Evolutionary conservation across 1,284 basidiomycete genomes (phyloP).

Genomic region (Boletellus dicymbophilus): DNA sequence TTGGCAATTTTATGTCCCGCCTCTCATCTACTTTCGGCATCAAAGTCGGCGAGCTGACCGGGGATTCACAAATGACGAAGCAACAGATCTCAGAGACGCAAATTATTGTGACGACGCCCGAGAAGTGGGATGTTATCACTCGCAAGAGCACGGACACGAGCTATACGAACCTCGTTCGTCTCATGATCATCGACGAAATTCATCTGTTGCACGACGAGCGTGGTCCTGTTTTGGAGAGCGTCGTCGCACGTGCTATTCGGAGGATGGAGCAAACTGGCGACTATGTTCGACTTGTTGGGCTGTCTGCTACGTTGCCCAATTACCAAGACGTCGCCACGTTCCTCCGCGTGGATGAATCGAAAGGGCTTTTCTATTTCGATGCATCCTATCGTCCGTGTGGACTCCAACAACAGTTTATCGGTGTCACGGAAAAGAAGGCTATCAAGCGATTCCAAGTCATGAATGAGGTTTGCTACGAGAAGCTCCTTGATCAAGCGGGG

Average conservation of each 20-base stretch:
- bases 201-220: slow-evolving; percentile 98
- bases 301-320: slow-evolving; percentile 97
- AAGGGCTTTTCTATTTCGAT: slow-evolving; percentile 98
- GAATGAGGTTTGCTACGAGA: slow-evolving; percentile 99
- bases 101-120: slow-evolving; percentile 98
- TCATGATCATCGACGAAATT: slow-evolving; percentile 99
- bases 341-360: slow-evolving; percentile 91
- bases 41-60: slow-evolving; percentile 94
- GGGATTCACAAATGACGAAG: slow-evolving; percentile 98
- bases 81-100: slow-evolving; percentile 97
- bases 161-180: slow-evolving; percentile 95
- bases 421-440: slow-evolving; percentile 99
- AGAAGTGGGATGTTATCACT: slow-evolving; percentile 99
- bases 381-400: slow-evolving; percentile 88
- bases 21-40: slow-evolving; percentile 77
- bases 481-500: slow-evolving; percentile 92
- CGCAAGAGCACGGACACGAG: slow-evolving; percentile 97
- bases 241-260: slow-evolving; percentile 91
- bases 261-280: slow-evolving; percentile 95
- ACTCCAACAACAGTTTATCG: slow-evolving; percentile 96
- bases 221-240: slow-evolving; percentile 94
- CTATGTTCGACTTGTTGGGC: slow-evolving; percentile 91
- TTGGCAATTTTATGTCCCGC: slow-evolving; percentile 89
- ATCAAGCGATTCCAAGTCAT: slow-evolving; percentile 98
- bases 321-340: slow-evolving; percentile 99